Base-by-base conservation (phyloP, 2,329 filamentous ascomycete genomes). In the Drechslera avenae region DNA sequence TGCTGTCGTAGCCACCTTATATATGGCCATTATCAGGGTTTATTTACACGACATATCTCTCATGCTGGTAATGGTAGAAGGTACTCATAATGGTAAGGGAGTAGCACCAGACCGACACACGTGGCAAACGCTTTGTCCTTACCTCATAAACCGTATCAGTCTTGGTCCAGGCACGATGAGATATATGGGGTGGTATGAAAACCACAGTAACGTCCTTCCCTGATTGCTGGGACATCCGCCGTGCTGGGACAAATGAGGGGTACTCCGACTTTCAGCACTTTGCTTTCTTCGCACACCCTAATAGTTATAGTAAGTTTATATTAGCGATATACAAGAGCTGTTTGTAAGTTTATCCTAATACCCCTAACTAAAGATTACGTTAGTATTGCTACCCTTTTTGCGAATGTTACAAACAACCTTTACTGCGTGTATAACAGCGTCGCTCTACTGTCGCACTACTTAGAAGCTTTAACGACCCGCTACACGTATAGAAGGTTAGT, bases 281-380 rank as follows among this genome's bases (percentile, higher is more conserved):
- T 8, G 23, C 23, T 8, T 28, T 28, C 5, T 28, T 28, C 23
- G 23, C 23, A 28, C 23, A 28, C 23, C 23, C 23, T 28, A 28
- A 28, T 28, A 28, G 9, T 28, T 8, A 8, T 8, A 5, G 31
- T 39, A 32, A 34, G 17, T 39, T 39, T 33, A 10, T 31, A 40
- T 46, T n/a, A 39, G 17, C 17, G 5, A 40, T 32, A 39, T 33
- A 17, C 17, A 37, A 49, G 14, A 49, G 31, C 30, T 41, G 17
- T 42, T 39, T 42, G 17, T 49, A 16, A 1, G 13, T 17, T 19
- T 49, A 14, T 49, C 10, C 12, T 31, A 37, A 35, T 42, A 0
- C 37, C 42, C 23, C 21, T 48, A 49, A 30, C 32, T 41, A 36
- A 42, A 42, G 26, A 42, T 49, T 37, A 49, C 46, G 23, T 49